Percentiles rank a stretch among this genome's conserved stretches.
phyloP scores from a whole-genome alignment of 352 stramenopile genomes.

The Phytophthora ohioensis region DNA sequence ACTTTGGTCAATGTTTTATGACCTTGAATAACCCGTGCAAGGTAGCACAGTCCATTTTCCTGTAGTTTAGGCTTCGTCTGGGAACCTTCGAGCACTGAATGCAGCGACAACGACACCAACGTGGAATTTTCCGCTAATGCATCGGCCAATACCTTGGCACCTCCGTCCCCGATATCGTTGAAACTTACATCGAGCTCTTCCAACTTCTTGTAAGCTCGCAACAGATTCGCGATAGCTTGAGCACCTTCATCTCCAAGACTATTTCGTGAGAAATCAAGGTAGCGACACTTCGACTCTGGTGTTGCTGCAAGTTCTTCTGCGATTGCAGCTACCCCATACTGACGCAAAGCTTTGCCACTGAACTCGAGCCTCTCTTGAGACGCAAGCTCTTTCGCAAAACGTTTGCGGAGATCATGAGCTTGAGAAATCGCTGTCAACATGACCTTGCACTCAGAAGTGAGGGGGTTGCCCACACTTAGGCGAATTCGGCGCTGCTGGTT shows the following conservation, averaged over 20 bases:
- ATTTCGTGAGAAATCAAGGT: slow-evolving; percentile 63
- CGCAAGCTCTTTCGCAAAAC: slow-evolving; percentile 55
- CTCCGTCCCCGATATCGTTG: slow-evolving; percentile 75
- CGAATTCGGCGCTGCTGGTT: slow-evolving; percentile 57
- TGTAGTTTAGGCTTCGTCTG: slow-evolving; percentile 44
- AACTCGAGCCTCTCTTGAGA: slow-evolving; percentile 47
- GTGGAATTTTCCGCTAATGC: slow-evolving; percentile 55
- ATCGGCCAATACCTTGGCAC: slow-evolving; percentile 50
- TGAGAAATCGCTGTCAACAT: slow-evolving; percentile 64
- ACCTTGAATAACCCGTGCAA: slow-evolving; percentile 46
- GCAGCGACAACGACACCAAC: slow-evolving; percentile 54
- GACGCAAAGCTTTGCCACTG: slow-evolving; percentile 51
- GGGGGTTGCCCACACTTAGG: slow-evolving; percentile 47
- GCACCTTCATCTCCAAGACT: slow-evolving; percentile 67
- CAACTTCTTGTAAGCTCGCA: slow-evolving; percentile 45
- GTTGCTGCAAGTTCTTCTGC: slow-evolving; percentile 45
- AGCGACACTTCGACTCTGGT: slow-evolving; percentile 33
- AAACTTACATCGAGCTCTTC: slow-evolving; percentile 71
- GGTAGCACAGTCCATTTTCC: slow-evolving; percentile 48
- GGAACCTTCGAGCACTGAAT: slow-evolving; percentile 53
- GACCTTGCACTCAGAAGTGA: slow-evolving; percentile 59
- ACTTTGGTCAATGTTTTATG: slow-evolving; percentile 52
- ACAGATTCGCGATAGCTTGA: slow-evolving; percentile 47
- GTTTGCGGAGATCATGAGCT: slow-evolving; percentile 62
- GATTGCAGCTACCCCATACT: slow-evolving; percentile 61